These are phyloP conservation scores for Lentinula aciculospora DNA, from an alignment of 768 basidiomycete species.

Conservation along the genomic window DNA sequence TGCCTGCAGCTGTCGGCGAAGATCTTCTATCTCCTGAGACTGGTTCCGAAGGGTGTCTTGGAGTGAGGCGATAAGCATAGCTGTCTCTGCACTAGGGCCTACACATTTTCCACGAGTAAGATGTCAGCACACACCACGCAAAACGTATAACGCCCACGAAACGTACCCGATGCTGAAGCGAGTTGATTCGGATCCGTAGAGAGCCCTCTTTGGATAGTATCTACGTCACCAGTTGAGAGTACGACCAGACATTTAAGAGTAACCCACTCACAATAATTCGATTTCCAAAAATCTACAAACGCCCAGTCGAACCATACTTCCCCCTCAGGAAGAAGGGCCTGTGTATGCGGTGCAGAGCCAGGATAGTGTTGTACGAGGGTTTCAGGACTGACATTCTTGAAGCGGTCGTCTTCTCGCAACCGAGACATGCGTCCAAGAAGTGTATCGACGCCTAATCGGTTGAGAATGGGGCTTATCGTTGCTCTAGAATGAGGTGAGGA, in stretches of 20 bases:
- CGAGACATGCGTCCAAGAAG: conserved; percentile 83
- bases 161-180: conserved; percentile 54
- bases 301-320: conserved; percentile 99
- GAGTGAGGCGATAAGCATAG: conserved; percentile 78
- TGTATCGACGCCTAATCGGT: conserved; percentile 84
- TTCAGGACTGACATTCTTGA: conserved; percentile 87
- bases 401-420: conserved; percentile 87
- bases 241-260: not conserved
- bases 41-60: conserved; percentile 81
- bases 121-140: conserved; percentile 5
- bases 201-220: conserved; percentile 72
- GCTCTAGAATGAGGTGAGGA: conserved; percentile 34
- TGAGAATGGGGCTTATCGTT: conserved; percentile 86
- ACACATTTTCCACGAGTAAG: conserved; percentile 5
- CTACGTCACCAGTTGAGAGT: conserved; percentile 26
- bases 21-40: conserved; percentile 66
- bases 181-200: conserved; percentile 62
- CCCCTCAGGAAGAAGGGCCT: conserved; percentile 51
- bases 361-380: conserved; percentile 55
- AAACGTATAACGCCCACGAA: no score
- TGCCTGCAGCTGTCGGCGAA: conserved; percentile 58
- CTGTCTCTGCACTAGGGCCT: conserved; percentile 72
- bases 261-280: conserved; percentile 77
- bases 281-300: conserved; percentile 98
- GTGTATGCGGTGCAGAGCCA: conserved; percentile 26